A percentile compares a stretch with the other conserved stretches of the same genome.
Conservation (phyloP, 108 stramenopile species). For the Aurantiochytrium sp. region DNA sequence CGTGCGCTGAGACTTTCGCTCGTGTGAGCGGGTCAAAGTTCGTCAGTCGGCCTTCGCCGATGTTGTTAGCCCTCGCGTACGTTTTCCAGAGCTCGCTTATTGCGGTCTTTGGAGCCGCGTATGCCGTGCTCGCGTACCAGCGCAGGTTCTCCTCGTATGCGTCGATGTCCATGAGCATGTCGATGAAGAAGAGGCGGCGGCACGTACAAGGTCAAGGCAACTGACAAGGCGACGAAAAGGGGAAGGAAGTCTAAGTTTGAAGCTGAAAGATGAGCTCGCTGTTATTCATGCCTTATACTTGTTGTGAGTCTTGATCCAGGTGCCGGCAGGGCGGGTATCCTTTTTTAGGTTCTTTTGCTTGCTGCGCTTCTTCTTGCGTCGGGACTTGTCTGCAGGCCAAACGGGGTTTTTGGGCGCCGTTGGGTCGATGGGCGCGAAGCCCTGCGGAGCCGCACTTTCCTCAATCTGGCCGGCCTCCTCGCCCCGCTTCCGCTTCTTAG, state of each 20-base stretch:
- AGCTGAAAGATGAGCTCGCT: too few species aligned
- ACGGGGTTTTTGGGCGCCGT: not conserved
- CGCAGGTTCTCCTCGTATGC: not conserved
- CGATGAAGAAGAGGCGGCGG: too few species aligned
- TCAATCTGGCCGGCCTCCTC: not conserved
- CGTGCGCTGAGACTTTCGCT: too few species aligned
- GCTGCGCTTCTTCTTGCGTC: not conserved
- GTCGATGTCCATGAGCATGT: too few species aligned
- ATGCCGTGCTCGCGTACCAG: not conserved
- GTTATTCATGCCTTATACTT: too few species aligned
- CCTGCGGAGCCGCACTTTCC: too few species aligned
- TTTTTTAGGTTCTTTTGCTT: constrained; percentile 22
- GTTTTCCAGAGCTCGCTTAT: not conserved
- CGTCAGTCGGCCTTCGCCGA: not conserved
- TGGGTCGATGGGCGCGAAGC: not conserved
- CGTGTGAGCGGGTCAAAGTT: not conserved
- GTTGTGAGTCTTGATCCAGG: constrained; percentile 19
- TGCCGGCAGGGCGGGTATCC: not conserved
- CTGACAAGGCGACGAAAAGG: too few species aligned
- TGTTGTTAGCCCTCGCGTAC: not conserved
- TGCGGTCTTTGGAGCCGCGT: not conserved
- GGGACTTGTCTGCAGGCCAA: not conserved
- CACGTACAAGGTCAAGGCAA: too few species aligned
- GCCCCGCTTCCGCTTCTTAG: not conserved
- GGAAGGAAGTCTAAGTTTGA: too few species aligned